Evolutionary conservation across 148 eudicot species (phyloP), one percentile per base, ranked within the genome.

Genomic region (Camellia sinensis): DNA sequence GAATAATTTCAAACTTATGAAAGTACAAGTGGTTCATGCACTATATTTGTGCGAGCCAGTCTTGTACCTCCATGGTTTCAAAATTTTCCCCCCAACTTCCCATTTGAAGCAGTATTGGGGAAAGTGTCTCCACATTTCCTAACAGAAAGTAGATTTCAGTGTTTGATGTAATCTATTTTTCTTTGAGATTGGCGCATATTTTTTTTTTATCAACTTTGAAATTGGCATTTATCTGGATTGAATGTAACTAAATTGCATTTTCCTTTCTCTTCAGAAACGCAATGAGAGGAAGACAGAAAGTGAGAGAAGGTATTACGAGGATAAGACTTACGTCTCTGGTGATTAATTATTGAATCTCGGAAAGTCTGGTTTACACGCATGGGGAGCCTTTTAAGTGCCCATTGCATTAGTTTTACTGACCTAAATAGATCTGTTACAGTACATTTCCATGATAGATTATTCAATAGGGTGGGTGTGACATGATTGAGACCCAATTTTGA

Each of bases 241-340:
- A 21, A 9, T 1, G 53, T 60, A 40, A 76, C 57, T 37, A 12
- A 21, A 44, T 2, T 57, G 3, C 7, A 2, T 7, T 77, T 61
- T 81, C 12, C n/a, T 71, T 41, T 78, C 50, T 74, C 14, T 84
- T 77, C 92, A 96, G 99, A 96, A 94, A 85, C 99, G 99, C 82
- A 94, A 94, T 59, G 99, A 91, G 79, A 94, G 89, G 84, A 96
- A 94, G 86, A 86, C 87, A 67, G 97, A 83, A 83, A 96, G 99
- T 67, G 98, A 96, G 85, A 88, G 84, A 81, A 91, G 89, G 79
- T 96, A 96, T 64, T 93, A 96, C 52, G 99, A 96, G 78, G 87
- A 80, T 13, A 96, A 90, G 85, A 81, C 89, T 40, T 87, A 65
- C 52, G 91, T 92, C 9, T 79, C 97, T 18, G 97, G 87, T 53